These are phyloP conservation scores for Scleroderma bovista DNA, from an alignment of 768 basidiomycete species.

Conservation along the genomic window DNA sequence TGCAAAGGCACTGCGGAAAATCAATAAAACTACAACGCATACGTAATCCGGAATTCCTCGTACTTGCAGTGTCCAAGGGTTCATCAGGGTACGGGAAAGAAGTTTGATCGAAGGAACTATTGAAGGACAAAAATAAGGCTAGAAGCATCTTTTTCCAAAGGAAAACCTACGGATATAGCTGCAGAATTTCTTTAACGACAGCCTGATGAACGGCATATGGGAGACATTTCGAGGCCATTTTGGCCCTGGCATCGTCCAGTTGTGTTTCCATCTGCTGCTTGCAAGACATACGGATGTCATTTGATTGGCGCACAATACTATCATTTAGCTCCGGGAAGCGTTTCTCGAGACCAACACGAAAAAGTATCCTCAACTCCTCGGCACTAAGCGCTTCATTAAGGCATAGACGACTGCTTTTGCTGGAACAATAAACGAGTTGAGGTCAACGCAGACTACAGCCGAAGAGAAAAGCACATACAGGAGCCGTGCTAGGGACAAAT, in stretches of 20 bases:
- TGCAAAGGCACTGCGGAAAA: slow-evolving; percentile 7
- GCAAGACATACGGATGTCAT: neutral
- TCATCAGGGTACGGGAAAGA: slow-evolving; percentile 6
- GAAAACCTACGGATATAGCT: slow-evolving; percentile 20
- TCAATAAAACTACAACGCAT: neutral
- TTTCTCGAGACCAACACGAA: slow-evolving; percentile 24
- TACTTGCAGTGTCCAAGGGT: neutral
- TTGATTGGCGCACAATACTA: slow-evolving; percentile 15
- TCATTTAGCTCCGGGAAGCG: slow-evolving; percentile 19
- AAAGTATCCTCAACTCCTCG: slow-evolving; percentile 13
- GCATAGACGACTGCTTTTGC: slow-evolving; percentile 11
- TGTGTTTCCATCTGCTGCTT: rapidly evolving
- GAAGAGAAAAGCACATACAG: slow-evolving; percentile 9
- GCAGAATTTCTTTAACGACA: slow-evolving; percentile 17
- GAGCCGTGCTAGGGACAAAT: slow-evolving; percentile 5
- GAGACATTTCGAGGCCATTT: neutral
- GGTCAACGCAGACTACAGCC: neutral
- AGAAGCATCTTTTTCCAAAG: neutral
- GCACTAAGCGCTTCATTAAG: slow-evolving; percentile 13
- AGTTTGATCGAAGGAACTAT: slow-evolving; percentile 12
- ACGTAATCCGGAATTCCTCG: slow-evolving; percentile 4
- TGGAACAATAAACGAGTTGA: neutral
- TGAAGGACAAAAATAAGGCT: neutral
- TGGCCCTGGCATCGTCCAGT: neutral
- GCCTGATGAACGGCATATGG: slow-evolving; percentile 17